Conservation (phyloP, 495 filamentous ascomycete genomes). For the Cetradonia linearis region DNA sequence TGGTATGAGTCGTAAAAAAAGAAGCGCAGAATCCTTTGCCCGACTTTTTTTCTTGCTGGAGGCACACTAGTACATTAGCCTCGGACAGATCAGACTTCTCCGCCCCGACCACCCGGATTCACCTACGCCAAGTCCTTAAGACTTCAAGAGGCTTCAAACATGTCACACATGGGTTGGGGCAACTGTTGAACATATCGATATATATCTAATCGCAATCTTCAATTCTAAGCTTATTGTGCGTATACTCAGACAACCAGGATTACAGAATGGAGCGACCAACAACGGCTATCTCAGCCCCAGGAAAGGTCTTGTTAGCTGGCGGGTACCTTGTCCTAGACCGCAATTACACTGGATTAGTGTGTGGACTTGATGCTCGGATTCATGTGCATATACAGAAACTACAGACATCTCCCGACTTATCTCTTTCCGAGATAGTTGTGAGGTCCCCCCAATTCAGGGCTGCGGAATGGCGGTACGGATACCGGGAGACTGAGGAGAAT, state of each 20-base stretch:
- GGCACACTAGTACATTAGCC: background rate
- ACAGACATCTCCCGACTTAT: constrained; percentile 45
- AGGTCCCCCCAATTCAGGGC: constrained; percentile 82
- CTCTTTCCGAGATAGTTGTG: constrained; percentile 63
- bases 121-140: too few species aligned
- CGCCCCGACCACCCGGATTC: too few species aligned
- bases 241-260: too few species aligned
- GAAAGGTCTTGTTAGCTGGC: constrained; percentile 89
- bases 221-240: too few species aligned
- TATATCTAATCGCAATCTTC: too few species aligned
- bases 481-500: constrained; percentile 52
- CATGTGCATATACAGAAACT: constrained; percentile 64
- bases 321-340: constrained; percentile 93
- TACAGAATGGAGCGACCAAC: constrained; percentile 21
- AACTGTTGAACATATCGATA: too few species aligned
- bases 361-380: constrained; percentile 88
- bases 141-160: too few species aligned
- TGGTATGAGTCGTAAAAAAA: background rate
- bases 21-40: background rate
- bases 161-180: too few species aligned
- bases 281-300: constrained; percentile 77
- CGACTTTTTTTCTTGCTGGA: constrained; percentile 7
- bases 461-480: constrained; percentile 77
- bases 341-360: constrained; percentile 78
- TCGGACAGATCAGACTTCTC: background rate